A percentile compares a stretch with the other conserved stretches of the same genome.
These are phyloP conservation scores for Grigorovia jiainica DNA, from an alignment of 805 yeast species.

Conservation along the genomic window DNA sequence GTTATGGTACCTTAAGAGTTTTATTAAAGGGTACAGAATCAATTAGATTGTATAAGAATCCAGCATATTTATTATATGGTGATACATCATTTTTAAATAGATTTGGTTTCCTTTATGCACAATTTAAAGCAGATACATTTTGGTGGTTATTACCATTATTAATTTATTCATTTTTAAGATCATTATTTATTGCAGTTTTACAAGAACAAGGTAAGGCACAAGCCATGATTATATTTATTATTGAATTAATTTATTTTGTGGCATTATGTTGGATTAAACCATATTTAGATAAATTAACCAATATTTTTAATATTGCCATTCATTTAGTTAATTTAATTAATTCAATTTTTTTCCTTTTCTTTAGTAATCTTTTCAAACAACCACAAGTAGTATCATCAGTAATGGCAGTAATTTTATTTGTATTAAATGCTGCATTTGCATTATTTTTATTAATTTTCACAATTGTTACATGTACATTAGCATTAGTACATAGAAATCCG, in stretches of 20 bases:
- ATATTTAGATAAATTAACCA: slow-evolving; percentile 89
- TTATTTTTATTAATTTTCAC: slow-evolving; percentile 74
- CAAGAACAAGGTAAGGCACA: slow-evolving; percentile 76
- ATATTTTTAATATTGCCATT: slow-evolving; percentile 83
- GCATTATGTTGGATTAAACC: slow-evolving; percentile 68
- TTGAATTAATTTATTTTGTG: slow-evolving; percentile 65
- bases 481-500: slow-evolving; percentile 81
- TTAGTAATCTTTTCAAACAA: slow-evolving; percentile 72
- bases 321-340: slow-evolving; percentile 73
- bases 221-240: slow-evolving; percentile 63
- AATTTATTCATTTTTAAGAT: slow-evolving; percentile 57
- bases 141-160: slow-evolving; percentile 69
- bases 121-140: slow-evolving; percentile 78
- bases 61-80: slow-evolving; percentile 86
- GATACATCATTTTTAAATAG: slow-evolving; percentile 71
- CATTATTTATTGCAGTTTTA: slow-evolving; percentile 77
- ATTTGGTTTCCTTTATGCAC: slow-evolving; percentile 88
- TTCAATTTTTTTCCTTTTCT: slow-evolving; percentile 79
- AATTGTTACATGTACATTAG: slow-evolving; percentile 76
- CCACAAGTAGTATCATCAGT: slow-evolving; percentile 86
- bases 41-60: slow-evolving; percentile 64
- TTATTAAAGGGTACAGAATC: slow-evolving; percentile 67
- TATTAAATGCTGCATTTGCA: slow-evolving; percentile 84
- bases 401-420: slow-evolving; percentile 82
- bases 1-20: slow-evolving; percentile 69